These are phyloP conservation scores for Penicillium sp. DNA, from an alignment of 2,329 filamentous ascomycete genomes.

Conservation along the genomic window DNA sequence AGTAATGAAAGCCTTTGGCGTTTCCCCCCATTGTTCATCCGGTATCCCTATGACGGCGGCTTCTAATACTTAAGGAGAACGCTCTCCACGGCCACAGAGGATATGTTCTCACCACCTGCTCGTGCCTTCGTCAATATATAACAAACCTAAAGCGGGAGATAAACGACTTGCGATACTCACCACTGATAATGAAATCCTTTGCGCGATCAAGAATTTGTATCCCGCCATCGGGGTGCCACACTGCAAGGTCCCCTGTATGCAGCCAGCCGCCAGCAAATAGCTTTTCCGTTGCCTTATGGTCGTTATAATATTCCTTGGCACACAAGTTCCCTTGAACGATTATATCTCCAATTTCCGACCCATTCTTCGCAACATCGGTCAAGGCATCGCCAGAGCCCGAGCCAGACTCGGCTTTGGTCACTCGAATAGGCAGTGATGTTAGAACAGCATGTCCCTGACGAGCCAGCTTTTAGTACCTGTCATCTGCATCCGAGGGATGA, in stretches of 20 bases:
- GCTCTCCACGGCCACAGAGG: slow-evolving; percentile 86
- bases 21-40: slow-evolving; percentile 91
- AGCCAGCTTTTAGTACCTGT: slow-evolving; percentile 84
- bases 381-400: slow-evolving; percentile 68
- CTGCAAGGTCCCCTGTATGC: slow-evolving; percentile 90
- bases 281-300: slow-evolving; percentile 81
- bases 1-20: slow-evolving; percentile 93
- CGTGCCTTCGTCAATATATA: slow-evolving; percentile 10
- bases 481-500: no score
- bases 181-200: slow-evolving; percentile 98
- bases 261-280: slow-evolving; percentile 84
- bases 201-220: slow-evolving; percentile 91
- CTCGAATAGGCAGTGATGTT: slow-evolving; percentile 76
- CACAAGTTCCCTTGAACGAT: slow-evolving; percentile 92
- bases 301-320: slow-evolving; percentile 88
- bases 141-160: not conserved
- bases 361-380: slow-evolving; percentile 71
- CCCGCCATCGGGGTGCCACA: slow-evolving; percentile 89
- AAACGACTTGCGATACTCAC: slow-evolving; percentile 55
- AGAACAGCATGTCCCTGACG: slow-evolving; percentile 92
- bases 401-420: slow-evolving; percentile 86
- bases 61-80: slow-evolving; percentile 91
- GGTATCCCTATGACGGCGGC: slow-evolving; percentile 86
- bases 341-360: slow-evolving; percentile 80
- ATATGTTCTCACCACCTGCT: slow-evolving; percentile 93